These are phyloP conservation scores for Xanthoceras sorbifolium DNA, from an alignment of 345 rosid genomes.

Conservation along the genomic window DNA sequence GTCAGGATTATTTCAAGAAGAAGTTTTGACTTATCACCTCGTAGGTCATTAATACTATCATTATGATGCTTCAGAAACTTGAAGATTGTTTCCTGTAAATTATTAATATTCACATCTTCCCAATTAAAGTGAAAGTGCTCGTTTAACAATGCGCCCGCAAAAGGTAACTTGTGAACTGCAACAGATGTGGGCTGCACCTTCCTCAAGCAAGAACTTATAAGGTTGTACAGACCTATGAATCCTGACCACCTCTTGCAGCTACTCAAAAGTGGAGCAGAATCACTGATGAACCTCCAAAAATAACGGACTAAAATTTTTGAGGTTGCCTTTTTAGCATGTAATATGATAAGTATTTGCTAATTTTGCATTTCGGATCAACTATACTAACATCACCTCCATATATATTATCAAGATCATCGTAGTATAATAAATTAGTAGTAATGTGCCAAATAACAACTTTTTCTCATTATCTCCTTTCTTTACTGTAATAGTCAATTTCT, in stretches of 20 bases:
- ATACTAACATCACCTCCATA: too few species aligned
- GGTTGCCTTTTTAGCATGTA: neutral
- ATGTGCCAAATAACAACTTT: too few species aligned
- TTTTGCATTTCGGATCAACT: too few species aligned
- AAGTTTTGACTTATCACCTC: neutral
- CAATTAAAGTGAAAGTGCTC: neutral
- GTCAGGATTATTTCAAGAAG: neutral
- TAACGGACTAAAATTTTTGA: neutral
- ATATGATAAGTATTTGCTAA: too few species aligned
- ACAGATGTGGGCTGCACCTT: too few species aligned
- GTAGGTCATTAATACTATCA: neutral
- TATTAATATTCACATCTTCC: neutral
- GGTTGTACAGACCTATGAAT: neutral
- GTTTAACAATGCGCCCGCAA: neutral
- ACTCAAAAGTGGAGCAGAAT: neutral
- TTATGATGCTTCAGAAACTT: neutral
- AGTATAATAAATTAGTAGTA: too few species aligned
- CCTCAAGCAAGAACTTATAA: too few species aligned
- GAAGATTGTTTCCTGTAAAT: neutral
- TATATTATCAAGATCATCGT: too few species aligned
- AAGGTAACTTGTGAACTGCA: neutral
- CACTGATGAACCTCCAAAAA: neutral
- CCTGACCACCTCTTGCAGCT: neutral
- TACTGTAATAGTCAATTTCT: too few species aligned
- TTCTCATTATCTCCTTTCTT: too few species aligned